A percentile compares a stretch with the other conserved stretches of the same genome.
These are phyloP conservation scores for Auriscalpium orientale DNA, from an alignment of 768 basidiomycete species.

Conservation along the genomic window DNA sequence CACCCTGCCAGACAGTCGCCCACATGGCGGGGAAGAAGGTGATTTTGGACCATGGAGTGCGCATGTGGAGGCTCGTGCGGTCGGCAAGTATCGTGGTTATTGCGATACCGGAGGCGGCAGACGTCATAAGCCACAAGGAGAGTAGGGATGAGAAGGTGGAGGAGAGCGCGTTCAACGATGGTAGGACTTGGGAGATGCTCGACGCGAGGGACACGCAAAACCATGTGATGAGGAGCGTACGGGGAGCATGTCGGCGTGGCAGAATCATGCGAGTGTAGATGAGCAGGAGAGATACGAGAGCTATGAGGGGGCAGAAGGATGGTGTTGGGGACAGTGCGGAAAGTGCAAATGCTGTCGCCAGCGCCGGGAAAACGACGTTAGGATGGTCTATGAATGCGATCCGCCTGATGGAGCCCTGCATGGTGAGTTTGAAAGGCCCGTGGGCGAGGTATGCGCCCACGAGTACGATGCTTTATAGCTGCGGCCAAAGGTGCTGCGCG, in stretches of 20 bases:
- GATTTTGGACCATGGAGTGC: conserved; percentile 34
- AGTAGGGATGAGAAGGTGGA: conserved; percentile 40
- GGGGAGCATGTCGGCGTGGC: conserved; percentile 7
- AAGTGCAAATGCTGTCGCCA: conserved; percentile 1
- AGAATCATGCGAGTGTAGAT: conserved; percentile 17
- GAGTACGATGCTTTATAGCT: too few species aligned
- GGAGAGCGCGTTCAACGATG: conserved; percentile 44
- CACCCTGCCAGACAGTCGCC: conserved; percentile 50
- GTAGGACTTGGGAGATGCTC: conserved; percentile 18
- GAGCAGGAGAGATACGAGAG: conserved; percentile 21
- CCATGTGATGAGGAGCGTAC: conserved; percentile 11
- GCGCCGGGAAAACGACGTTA: conserved; percentile 4
- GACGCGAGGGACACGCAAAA: conserved; percentile 20
- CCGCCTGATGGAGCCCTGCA: not conserved
- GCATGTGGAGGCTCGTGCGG: conserved; percentile 26
- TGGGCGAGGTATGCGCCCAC: not conserved
- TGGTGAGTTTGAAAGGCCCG: not conserved
- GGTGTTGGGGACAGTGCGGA: conserved; percentile 25
- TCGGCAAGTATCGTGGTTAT: conserved; percentile 33
- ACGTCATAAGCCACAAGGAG: conserved; percentile 35
- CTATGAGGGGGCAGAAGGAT: conserved; percentile 20
- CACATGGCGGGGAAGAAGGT: conserved; percentile 64
- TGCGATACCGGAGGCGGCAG: conserved; percentile 30
- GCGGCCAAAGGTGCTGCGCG: too few species aligned
- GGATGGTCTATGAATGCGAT: conserved; percentile 12